Conservation (phyloP, 1,284 basidiomycete species). For the Pseudozyma sp. region DNA sequence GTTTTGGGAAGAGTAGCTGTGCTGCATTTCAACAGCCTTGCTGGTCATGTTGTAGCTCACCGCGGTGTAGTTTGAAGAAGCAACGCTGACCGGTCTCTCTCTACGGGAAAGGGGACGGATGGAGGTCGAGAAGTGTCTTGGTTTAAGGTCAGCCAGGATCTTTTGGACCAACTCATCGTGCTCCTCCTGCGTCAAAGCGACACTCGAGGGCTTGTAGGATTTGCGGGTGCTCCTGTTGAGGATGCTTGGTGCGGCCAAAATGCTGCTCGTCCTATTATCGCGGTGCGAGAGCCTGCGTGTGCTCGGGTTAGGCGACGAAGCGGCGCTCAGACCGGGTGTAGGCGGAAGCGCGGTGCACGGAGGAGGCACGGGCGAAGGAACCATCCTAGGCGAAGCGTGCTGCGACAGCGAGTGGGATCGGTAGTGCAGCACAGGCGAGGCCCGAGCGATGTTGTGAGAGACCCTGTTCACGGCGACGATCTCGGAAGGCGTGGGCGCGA, state of each 20-base stretch:
- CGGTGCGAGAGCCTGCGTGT: neutral
- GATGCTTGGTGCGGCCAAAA: slow-evolving; percentile 7
- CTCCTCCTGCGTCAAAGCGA: slow-evolving; percentile 18
- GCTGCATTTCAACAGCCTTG: neutral
- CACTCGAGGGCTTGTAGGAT: slow-evolving; percentile 10
- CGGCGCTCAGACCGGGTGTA: slow-evolving; percentile 6
- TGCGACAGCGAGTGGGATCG: neutral
- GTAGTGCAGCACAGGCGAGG: slow-evolving; percentile 5
- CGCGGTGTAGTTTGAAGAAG: slow-evolving; percentile 2
- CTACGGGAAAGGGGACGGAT: slow-evolving; percentile 1
- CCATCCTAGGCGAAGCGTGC: slow-evolving; percentile 9
- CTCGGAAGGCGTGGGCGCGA: slow-evolving; percentile 7
- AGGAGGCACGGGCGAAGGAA: slow-evolving; percentile 39
- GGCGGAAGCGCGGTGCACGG: slow-evolving; percentile 31
- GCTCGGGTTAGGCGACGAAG: slow-evolving; percentile 4
- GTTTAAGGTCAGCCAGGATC: slow-evolving; percentile 23
- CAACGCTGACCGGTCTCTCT: neutral
- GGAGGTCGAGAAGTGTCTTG: slow-evolving; percentile 1
- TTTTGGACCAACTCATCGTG: slow-evolving; percentile 23
- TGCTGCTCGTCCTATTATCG: slow-evolving; percentile 1
- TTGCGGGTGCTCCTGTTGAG: slow-evolving; percentile 17
- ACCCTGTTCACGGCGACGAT: slow-evolving; percentile 23
- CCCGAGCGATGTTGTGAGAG: slow-evolving; percentile 12
- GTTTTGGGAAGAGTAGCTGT: slow-evolving; percentile 7
- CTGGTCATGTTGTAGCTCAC: neutral